Evolutionary conservation across 176 grass and related monocot species (phyloP), one percentile per base, ranked within the genome.

Genomic region (Chrysopogon serrulatus): DNA sequence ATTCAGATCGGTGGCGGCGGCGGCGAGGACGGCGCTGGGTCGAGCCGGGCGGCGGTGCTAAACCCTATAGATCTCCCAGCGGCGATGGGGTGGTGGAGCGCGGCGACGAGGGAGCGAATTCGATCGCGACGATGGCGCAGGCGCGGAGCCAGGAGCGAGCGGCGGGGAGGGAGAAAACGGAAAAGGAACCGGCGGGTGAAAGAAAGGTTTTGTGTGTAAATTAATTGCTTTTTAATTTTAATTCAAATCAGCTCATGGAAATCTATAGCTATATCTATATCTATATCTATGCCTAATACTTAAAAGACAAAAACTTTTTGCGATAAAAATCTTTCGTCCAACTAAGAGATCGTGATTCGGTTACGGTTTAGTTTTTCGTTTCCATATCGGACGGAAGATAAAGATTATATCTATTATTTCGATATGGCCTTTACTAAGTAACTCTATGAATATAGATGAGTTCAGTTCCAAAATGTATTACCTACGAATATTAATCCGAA

Each of bases 61-160:
- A 40, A 36, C 47, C 47, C 17, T 40, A 39, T 47, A 74, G 74
- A 82, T 86, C 74, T 68, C 31, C 59, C 79, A 24, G 30, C 67
- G 48, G 13, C 44, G 44, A 10, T 16, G 71, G 66, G 3, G 53
- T 1, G 41, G 80, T 19, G 71, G 1, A 30, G 65, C 66, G 26
- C 48, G 19, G 47, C 11, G 63, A 19, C 17, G 11, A 8, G 63
- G 49, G 35, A 59, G 80, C 88, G 59, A 61, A 32, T 73, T 79
- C 39, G 88, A 83, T 90, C 79, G 84, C 84, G 80, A 79, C 78
- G 88, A 71, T 57, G 82, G 63, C 77, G 68, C 14, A 43, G 75
- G 51, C n/a, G 51, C 34, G 53, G 45, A 78, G 76, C 26, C 42
- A 65, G 44, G 72, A 36, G 79, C 15, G 78, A 77, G 53, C 54